Percentiles rank a stretch among this genome's conserved stretches.
phyloP scores from a whole-genome alignment of 1,284 basidiomycete genomes.

The Pseudozyma tsukubaensis region DNA sequence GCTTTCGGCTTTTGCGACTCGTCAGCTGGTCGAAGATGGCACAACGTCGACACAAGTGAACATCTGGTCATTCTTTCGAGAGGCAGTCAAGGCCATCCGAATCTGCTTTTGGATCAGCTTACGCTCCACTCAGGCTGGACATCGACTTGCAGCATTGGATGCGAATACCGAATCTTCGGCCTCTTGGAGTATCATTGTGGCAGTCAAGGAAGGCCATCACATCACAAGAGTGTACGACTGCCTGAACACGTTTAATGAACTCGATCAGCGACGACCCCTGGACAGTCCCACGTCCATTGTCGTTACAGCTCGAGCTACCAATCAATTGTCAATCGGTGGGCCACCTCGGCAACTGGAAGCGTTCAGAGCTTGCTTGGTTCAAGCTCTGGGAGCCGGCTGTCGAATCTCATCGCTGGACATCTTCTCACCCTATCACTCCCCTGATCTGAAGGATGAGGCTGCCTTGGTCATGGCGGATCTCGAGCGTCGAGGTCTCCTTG shows the following conservation, averaged over 20 bases:
- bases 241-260: slow-evolving; percentile 17
- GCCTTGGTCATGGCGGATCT: slow-evolving; percentile 27
- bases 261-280: slow-evolving; percentile 20
- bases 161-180: background rate
- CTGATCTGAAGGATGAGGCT: slow-evolving; percentile 14
- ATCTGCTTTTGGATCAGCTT: slow-evolving; percentile 45
- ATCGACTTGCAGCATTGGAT: slow-evolving; percentile 8
- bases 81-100: slow-evolving; percentile 29
- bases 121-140: slow-evolving; percentile 28
- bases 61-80: slow-evolving; percentile 28
- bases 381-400: slow-evolving; percentile 6
- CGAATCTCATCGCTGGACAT: slow-evolving; percentile 24
- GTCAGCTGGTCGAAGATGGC: slow-evolving; percentile 8
- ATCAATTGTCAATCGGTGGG: slow-evolving; percentile 37
- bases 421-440: slow-evolving; percentile 40
- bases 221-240: slow-evolving; percentile 10
- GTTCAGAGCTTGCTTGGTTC: slow-evolving; percentile 15
- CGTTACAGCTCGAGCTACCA: slow-evolving; percentile 23
- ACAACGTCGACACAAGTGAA: background rate
- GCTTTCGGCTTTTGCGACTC: slow-evolving; percentile 28
- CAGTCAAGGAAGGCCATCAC: slow-evolving; percentile 11
- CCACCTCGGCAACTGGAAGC: slow-evolving; percentile 18
- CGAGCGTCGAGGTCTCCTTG: slow-evolving; percentile 21
- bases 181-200: slow-evolving; percentile 37
- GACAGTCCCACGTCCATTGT: slow-evolving; percentile 12